Evolutionary conservation across 768 basidiomycete species (phyloP).

Genomic region (Mycena leptocephala): DNA sequence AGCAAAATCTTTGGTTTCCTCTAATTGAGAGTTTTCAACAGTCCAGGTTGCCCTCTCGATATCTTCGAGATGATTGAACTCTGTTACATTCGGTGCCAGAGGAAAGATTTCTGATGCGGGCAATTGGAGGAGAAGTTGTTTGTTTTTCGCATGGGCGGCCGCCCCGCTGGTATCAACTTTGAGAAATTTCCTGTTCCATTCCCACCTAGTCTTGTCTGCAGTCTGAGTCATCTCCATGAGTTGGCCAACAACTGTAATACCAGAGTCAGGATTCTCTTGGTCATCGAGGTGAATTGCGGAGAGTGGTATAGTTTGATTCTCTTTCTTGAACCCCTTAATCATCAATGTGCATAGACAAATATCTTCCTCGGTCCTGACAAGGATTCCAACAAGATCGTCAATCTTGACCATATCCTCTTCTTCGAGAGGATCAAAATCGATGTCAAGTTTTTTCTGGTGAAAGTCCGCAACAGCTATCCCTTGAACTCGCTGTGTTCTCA

Average conservation of each 20-base stretch:
- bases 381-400: constrained; percentile 5
- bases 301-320: background rate
- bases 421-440: constrained; percentile 15
- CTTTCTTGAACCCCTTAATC: background rate
- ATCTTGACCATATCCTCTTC: constrained; percentile 3
- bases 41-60: constrained; percentile 1
- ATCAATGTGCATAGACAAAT: background rate
- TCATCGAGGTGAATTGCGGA: constrained; percentile 3
- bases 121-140: constrained; percentile 6
- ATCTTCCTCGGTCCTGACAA: background rate
- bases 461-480: constrained; percentile 30
- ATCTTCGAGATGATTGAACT: background rate
- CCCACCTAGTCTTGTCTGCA: constrained; percentile 4
- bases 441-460: constrained; percentile 4
- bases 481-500: constrained; percentile 29
- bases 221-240: constrained; percentile 22
- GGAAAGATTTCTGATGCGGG: background rate
- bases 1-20: constrained; percentile 5
- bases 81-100: background rate
- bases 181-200: constrained; percentile 7
- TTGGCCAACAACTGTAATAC: constrained; percentile 5
- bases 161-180: background rate
- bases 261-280: background rate
- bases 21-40: background rate
- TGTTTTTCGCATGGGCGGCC: background rate